Evolutionary conservation across 1,139 yeast species (phyloP).

Genomic region (Yamadazyma siamensis): DNA sequence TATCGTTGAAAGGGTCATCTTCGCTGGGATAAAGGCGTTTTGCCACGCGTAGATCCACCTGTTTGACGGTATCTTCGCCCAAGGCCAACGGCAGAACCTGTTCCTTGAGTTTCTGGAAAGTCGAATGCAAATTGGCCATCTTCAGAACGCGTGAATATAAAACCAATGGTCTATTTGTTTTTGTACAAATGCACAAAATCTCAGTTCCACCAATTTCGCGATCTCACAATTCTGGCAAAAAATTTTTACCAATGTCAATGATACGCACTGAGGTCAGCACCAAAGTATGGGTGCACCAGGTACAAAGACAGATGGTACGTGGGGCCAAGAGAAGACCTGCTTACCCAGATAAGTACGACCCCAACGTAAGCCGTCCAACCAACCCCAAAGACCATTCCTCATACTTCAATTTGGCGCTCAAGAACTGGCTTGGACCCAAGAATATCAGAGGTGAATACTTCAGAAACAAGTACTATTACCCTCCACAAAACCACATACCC

Average conservation of each 20-base stretch:
- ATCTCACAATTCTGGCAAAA: no score
- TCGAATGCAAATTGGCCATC: slow-evolving; percentile 17
- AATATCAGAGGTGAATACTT: slow-evolving; percentile 81
- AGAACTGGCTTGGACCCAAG: slow-evolving; percentile 73
- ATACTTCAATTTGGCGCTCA: slow-evolving; percentile 28
- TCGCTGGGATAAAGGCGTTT: slow-evolving; percentile 18
- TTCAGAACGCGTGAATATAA: neutral
- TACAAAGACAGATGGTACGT: slow-evolving; percentile 17
- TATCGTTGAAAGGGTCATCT: slow-evolving; percentile 33
- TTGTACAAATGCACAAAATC: no score
- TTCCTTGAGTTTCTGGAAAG: slow-evolving; percentile 14
- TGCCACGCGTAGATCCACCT: no score
- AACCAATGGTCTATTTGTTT: no score
- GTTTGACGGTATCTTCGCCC: slow-evolving; percentile 2
- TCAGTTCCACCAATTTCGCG: no score
- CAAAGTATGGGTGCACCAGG: neutral
- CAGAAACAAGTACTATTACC: slow-evolving; percentile 70
- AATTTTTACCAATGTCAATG: no score
- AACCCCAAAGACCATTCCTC: slow-evolving; percentile 31
- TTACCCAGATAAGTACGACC: slow-evolving; percentile 25
- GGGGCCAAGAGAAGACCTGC: slow-evolving; percentile 23
- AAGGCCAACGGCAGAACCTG: slow-evolving; percentile 15
- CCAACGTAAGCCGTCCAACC: slow-evolving; percentile 21
- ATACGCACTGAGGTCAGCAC: slow-evolving; percentile 1
- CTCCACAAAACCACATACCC: slow-evolving; percentile 70